Evolutionary conservation across 2,329 filamentous ascomycete genomes (phyloP).

Genomic region (Fusarium guadeloupense): DNA sequence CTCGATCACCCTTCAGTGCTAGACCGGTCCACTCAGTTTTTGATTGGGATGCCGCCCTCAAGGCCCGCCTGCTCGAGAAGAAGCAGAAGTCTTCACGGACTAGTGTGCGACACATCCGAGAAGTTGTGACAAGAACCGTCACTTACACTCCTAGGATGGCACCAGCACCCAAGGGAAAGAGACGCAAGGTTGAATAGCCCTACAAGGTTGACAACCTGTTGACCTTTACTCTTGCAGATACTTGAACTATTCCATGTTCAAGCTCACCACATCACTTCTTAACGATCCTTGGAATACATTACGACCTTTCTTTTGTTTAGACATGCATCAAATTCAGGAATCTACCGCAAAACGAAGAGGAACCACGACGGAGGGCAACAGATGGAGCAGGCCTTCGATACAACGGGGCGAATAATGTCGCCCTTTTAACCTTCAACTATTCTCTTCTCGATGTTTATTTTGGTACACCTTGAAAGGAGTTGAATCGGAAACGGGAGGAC

Average conservation of each 20-base stretch:
- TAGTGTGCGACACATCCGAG: constrained; percentile 76
- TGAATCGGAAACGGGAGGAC: constrained; percentile 26
- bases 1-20: constrained; percentile 79
- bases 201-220: neutral
- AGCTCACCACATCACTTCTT: constrained; percentile 12
- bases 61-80: constrained; percentile 70
- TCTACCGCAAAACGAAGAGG: constrained; percentile 35
- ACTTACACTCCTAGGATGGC: constrained; percentile 90
- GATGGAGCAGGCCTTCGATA: constrained; percentile 27
- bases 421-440: constrained; percentile 28
- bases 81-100: constrained; percentile 67
- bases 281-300: constrained; percentile 37
- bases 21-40: constrained; percentile 73
- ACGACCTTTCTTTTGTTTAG: constrained; percentile 43
- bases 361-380: constrained; percentile 20
- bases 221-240: constrained; percentile 6
- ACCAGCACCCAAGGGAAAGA: constrained; percentile 90
- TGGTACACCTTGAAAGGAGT: constrained; percentile 32
- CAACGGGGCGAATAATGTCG: constrained; percentile 12
- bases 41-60: constrained; percentile 80
- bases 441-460: constrained; percentile 24
- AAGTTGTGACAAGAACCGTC: constrained; percentile 93
- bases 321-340: constrained; percentile 33
- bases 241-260: constrained; percentile 12
- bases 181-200: constrained; percentile 72